Evolutionary conservation across 257 asterid species (phyloP).

Genomic region (Nicotiana attenuata): DNA sequence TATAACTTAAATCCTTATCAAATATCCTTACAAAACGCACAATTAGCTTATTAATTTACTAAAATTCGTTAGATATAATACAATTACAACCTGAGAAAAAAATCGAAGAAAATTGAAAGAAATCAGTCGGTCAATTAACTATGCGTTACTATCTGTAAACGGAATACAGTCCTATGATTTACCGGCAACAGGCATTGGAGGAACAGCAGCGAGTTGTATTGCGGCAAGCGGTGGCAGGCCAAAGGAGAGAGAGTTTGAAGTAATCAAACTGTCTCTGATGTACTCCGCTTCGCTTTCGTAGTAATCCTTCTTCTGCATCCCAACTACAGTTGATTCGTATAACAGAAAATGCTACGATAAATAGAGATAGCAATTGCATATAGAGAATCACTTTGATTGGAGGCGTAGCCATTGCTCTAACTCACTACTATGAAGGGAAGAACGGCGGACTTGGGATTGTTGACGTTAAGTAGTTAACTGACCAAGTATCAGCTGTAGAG

Average conservation of each 20-base stretch:
- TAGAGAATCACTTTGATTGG: constrained; percentile 19
- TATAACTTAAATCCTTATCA: too few relatives aligned
- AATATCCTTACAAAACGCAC: neutral
- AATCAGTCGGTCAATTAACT: neutral
- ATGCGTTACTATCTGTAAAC: neutral
- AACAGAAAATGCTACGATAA: constrained; percentile 28
- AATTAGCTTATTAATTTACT: neutral
- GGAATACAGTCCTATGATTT: neutral
- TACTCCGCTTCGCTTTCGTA: constrained; percentile 9
- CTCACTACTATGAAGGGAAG: neutral
- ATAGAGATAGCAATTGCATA: constrained; percentile 22
- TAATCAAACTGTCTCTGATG: constrained; percentile 73
- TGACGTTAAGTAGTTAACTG: neutral
- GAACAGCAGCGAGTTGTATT: constrained; percentile 53
- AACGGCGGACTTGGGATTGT: neutral
- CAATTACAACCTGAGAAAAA: neutral
- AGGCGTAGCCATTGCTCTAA: constrained; percentile 40
- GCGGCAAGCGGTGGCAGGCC: constrained; percentile 81
- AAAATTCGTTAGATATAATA: neutral
- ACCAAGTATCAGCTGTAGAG: neutral
- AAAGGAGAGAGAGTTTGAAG: constrained; percentile 68
- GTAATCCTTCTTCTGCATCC: constrained; percentile 17
- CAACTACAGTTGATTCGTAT: constrained; percentile 29
- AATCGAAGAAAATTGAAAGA: neutral
- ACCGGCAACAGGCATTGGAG: constrained; percentile 84